Conservation (phyloP, 2,329 filamentous ascomycete genomes). For the Chaetomium sp. region DNA sequence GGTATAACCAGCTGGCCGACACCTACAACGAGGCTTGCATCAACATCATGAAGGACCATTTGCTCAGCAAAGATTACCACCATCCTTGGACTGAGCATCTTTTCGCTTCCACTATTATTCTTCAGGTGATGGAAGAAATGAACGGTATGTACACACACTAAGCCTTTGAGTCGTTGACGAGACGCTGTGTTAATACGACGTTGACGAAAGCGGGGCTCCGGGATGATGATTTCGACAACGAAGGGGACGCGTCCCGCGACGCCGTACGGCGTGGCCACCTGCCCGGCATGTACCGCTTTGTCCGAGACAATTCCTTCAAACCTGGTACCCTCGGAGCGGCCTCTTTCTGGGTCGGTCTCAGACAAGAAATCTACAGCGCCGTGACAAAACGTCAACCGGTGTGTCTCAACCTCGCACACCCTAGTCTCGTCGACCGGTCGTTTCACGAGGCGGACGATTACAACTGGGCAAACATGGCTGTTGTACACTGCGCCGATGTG, state of each 20-base stretch:
- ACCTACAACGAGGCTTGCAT: conserved; percentile 50
- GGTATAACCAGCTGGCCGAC: conserved; percentile 44
- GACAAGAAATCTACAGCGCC: conserved; percentile 54
- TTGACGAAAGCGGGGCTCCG: background rate
- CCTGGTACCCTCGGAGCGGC: conserved; percentile 42
- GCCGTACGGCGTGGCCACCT: conserved; percentile 41
- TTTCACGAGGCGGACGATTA: conserved; percentile 42
- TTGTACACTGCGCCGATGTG: conserved; percentile 57
- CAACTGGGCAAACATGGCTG: conserved; percentile 54
- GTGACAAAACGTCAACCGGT: conserved; percentile 41
- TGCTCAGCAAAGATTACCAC: conserved; percentile 41
- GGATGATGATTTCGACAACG: background rate
- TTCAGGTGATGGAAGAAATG: conserved; percentile 52
- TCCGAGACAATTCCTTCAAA: conserved; percentile 34
- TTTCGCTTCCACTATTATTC: conserved; percentile 49
- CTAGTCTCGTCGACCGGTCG: conserved; percentile 44
- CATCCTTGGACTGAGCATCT: conserved; percentile 43
- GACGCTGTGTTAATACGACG: background rate
- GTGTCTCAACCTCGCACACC: conserved; percentile 43
- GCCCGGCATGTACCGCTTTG: conserved; percentile 40
- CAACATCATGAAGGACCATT: conserved; percentile 29
- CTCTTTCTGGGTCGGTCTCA: conserved; percentile 51
- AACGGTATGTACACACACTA: conserved; percentile 24
- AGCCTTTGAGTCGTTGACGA: background rate
- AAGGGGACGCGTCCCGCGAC: background rate